A percentile compares a stretch with the other conserved stretches of the same genome.
phyloP scores from a whole-genome alignment of 1,139 yeast species.

The Chernovozyma aurita region DNA sequence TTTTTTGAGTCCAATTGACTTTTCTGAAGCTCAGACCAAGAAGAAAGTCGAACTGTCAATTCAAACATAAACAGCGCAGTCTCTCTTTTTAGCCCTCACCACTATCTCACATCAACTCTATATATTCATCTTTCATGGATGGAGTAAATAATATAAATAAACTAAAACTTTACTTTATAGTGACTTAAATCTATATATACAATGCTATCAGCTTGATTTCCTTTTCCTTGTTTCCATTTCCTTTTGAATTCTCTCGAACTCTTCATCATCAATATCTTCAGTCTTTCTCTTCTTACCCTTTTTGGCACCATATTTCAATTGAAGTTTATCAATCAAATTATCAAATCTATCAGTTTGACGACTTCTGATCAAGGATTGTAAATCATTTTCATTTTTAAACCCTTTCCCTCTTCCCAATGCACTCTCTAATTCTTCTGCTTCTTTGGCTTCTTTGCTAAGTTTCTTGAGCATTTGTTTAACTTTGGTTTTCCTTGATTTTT shows the following conservation, averaged over 20 bases:
- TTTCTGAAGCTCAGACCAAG: too few species aligned
- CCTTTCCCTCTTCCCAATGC: conserved; percentile 37
- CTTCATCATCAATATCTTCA: conserved; percentile 30
- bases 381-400: conserved; percentile 35
- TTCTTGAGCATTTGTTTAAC: conserved; percentile 43
- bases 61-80: too few species aligned
- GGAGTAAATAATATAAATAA: too few species aligned
- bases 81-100: too few species aligned
- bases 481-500: conserved; percentile 40
- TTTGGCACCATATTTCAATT: conserved; percentile 47
- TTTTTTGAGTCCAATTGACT: too few species aligned
- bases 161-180: too few species aligned
- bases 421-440: conserved; percentile 59
- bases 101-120: too few species aligned
- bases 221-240: conserved; percentile 12
- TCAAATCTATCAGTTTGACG: conserved; percentile 42
- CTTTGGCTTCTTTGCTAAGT: conserved; percentile 58
- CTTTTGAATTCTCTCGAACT: conserved; percentile 27
- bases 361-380: conserved; percentile 48
- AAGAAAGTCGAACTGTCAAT: too few species aligned
- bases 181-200: too few species aligned
- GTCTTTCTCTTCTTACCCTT: conserved; percentile 28
- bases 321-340: conserved; percentile 46
- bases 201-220: too few species aligned
- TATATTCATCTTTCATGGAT: too few species aligned